phyloP scores from a whole-genome alignment of 129 eudicot genomes.

The Mikania micrantha region DNA sequence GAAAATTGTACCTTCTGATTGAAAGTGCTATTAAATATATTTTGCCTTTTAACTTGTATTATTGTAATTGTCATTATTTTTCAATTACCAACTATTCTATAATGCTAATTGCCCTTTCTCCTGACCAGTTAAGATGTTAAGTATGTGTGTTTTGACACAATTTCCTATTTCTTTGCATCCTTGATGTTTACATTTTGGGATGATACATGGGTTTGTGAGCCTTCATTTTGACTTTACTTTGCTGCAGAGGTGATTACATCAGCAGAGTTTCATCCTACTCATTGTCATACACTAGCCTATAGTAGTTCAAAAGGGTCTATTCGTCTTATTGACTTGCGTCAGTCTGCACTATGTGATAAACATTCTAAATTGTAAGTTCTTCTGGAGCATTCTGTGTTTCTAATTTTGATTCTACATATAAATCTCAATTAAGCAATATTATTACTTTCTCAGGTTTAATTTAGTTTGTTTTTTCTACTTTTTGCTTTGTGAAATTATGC shows the following conservation, averaged over 20 bases:
- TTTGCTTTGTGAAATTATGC: not conserved
- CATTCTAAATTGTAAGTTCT: slow-evolving; percentile 85
- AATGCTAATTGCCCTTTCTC: not conserved
- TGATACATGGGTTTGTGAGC: slow-evolving; percentile 1
- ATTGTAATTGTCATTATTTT: not conserved
- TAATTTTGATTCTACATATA: not conserved
- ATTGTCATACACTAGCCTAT: slow-evolving; percentile 84
- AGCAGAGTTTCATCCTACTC: slow-evolving; percentile 95
- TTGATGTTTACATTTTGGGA: not conserved
- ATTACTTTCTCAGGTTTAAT: not conserved
- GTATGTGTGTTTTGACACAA: not conserved
- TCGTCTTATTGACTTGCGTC: slow-evolving; percentile 94
- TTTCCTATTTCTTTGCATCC: not conserved
- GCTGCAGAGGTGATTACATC: slow-evolving; percentile 94
- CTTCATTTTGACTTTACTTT: slow-evolving; percentile 6
- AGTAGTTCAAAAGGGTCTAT: slow-evolving; percentile 98
- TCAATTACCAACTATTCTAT: not conserved
- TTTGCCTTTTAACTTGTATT: not conserved
- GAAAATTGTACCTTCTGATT: not conserved
- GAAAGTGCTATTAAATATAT: not conserved
- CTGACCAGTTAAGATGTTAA: not conserved
- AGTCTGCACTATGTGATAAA: slow-evolving; percentile 88
- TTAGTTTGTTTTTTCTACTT: not conserved
- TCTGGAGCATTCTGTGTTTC: not conserved
- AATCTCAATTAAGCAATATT: not conserved